These are phyloP conservation scores for Poteriospumella lacustris DNA, from an alignment of 108 stramenopile species.

Conservation along the genomic window DNA sequence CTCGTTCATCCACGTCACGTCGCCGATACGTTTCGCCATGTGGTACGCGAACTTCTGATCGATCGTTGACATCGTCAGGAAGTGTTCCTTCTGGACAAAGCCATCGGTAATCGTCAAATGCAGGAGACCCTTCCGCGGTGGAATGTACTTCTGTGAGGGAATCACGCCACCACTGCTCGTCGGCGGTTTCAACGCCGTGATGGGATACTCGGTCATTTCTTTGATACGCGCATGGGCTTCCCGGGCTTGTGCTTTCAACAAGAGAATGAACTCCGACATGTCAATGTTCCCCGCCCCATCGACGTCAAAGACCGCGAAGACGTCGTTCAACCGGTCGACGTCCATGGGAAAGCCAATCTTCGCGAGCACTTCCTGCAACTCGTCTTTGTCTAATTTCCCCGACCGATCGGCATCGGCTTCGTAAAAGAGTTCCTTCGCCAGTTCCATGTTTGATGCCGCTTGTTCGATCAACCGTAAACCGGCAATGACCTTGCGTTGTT, in stretches of 20 bases:
- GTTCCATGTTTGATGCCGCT: neutral
- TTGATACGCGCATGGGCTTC: neutral
- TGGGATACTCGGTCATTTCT: constrained; percentile 15
- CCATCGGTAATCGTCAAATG: neutral
- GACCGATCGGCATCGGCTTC: constrained; percentile 10
- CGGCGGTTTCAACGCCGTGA: neutral
- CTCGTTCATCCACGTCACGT: neutral
- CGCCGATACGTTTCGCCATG: constrained; percentile 23
- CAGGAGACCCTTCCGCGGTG: constrained; percentile 9
- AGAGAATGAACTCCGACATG: neutral
- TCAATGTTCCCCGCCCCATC: constrained; percentile 18
- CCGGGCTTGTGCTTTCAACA: neutral
- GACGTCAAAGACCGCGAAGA: constrained; percentile 12
- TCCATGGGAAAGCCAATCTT: constrained; percentile 19
- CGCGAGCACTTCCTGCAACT: neutral
- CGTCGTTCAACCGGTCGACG: neutral
- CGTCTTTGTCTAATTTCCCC: constrained; percentile 26
- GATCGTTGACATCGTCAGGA: neutral
- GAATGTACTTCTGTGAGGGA: constrained; percentile 20
- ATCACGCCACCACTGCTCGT: too few relatives aligned
- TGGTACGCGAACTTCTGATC: constrained; percentile 21
- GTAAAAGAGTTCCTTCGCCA: constrained; percentile 11
- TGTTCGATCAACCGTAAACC: neutral
- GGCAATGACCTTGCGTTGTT: neutral
- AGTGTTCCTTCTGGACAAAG: neutral